Base-by-base conservation (phyloP, 768 basidiomycete genomes). In the Arthromyces matolae region DNA sequence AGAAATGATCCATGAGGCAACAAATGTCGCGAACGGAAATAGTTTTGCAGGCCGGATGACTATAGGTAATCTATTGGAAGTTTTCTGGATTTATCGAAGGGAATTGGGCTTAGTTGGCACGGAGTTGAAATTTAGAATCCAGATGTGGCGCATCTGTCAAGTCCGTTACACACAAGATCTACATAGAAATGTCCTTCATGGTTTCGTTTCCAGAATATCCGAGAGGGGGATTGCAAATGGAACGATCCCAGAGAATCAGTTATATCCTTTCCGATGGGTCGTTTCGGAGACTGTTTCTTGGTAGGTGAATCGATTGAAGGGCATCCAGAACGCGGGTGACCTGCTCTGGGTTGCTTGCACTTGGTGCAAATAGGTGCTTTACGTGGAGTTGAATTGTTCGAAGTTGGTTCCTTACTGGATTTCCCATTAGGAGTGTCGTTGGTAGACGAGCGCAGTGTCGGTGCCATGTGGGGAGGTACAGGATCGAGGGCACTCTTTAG, bases 321-420 rank as follows among this genome's bases (percentile, higher is more conserved):
- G 56, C 83, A 84, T 8, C 82, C 81, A 0, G 78, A 77, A 36
- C 81, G 79, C 14, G 83, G 83, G 57, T 84, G 83, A 0, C 82
- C 81, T 20, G 67, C 70, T 44, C 72, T 69, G 0, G 80, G 78
- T 19, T 73, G 74, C 44, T 70, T 67, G 61, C 83, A 84, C 55
- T 76, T 77, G 35, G 64, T 71, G 62, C 82, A 84, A 38, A 66
- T 72, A 28, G 76, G 83, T 2, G 60, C 57, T 42, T 80, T 81
- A 34, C 80, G 78, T 5, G 78, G 68, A 9, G 76, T 67, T 14
- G 66, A 64, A 29, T 60, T 60, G n/a, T n/a, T n/a, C n/a, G n/a
- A n/a, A 7, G 56, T 43, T 3, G 36, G 27, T 23, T 45, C 37
- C 38, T 42, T 37, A 27, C 42, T 25, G 14, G 50, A 16, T 42